Conservation (phyloP, 805 yeast species). For the Kodamaea sagamina region DNA sequence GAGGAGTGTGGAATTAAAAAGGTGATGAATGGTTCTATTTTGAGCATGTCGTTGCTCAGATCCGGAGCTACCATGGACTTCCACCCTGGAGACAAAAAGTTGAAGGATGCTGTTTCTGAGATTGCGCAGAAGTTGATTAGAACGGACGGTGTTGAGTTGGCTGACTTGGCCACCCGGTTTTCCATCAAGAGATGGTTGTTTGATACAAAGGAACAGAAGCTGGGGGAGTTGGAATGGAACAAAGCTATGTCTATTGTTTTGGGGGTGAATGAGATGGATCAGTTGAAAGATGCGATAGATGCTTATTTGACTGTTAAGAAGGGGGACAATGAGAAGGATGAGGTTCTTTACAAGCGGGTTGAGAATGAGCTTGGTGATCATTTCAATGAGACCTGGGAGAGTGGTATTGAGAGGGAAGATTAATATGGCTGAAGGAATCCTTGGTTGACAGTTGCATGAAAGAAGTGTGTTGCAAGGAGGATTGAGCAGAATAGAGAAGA, state of each 20-base stretch:
- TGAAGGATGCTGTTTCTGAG: constrained; percentile 54
- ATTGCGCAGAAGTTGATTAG: constrained; percentile 41
- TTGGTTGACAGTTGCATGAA: too few species aligned
- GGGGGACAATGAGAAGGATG: constrained; percentile 43
- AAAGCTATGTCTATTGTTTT: constrained; percentile 60
- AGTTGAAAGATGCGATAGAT: constrained; percentile 61
- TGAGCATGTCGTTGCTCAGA: constrained; percentile 84
- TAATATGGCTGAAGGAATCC: too few species aligned
- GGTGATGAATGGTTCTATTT: constrained; percentile 79
- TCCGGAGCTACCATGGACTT: constrained; percentile 66
- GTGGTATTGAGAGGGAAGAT: constrained; percentile 26
- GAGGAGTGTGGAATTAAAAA: constrained; percentile 54
- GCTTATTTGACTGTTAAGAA: constrained; percentile 54
- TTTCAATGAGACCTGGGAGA: constrained; percentile 66
- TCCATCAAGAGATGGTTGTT: constrained; percentile 65
- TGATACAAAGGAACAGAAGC: constrained; percentile 19
- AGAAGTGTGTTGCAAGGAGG: too few species aligned
- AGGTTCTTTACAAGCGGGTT: constrained; percentile 42
- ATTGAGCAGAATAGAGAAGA: too few species aligned
- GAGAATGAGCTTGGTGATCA: constrained; percentile 51
- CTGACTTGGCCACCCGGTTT: constrained; percentile 78
- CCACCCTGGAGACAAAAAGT: constrained; percentile 73
- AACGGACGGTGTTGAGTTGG: constrained; percentile 58
- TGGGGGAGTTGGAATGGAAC: constrained; percentile 25
- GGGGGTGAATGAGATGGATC: constrained; percentile 69